Percentiles rank a stretch among this genome's conserved stretches.
Evolutionary conservation across 2,329 filamentous ascomycete genomes (phyloP).

Genomic region (Nemania sp.): DNA sequence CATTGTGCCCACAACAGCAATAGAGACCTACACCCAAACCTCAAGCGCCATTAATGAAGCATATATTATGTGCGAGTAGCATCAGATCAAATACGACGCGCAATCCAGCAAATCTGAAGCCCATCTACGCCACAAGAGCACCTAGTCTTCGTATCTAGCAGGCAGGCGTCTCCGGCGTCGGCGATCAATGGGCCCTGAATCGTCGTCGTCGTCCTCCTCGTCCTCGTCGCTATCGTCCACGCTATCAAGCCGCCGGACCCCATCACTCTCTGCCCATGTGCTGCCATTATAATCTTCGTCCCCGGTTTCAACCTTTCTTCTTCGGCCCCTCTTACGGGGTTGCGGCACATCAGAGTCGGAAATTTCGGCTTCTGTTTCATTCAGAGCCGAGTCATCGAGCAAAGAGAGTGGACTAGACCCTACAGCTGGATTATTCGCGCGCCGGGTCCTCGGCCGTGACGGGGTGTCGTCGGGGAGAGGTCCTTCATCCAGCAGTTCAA

Average conservation of each 20-base stretch:
- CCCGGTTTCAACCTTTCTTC: slow-evolving; percentile 40
- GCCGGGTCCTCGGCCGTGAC: slow-evolving; percentile 42
- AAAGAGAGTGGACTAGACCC: slow-evolving; percentile 50
- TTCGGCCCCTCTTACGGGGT: slow-evolving; percentile 32
- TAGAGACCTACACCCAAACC: not conserved
- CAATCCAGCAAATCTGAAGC: not conserved
- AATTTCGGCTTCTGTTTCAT: slow-evolving; percentile 32
- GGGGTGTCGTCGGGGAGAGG: slow-evolving; percentile 41
- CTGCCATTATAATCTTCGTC: slow-evolving; percentile 48
- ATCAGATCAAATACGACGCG: slow-evolving; percentile 18
- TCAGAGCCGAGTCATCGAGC: slow-evolving; percentile 39
- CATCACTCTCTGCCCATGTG: slow-evolving; percentile 48
- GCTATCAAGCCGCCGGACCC: slow-evolving; percentile 39
- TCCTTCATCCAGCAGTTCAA: slow-evolving; percentile 44
- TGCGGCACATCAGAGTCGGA: slow-evolving; percentile 44
- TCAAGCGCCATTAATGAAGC: not conserved
- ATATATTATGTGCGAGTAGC: slow-evolving; percentile 17
- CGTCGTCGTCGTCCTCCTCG: slow-evolving; percentile 48
- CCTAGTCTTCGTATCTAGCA: slow-evolving; percentile 49
- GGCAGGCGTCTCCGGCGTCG: slow-evolving; percentile 45
- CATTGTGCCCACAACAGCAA: not conserved
- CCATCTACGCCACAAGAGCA: not conserved
- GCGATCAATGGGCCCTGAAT: slow-evolving; percentile 40
- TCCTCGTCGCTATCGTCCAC: slow-evolving; percentile 43
- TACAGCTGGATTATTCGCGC: slow-evolving; percentile 29